phyloP scores from a whole-genome alignment of 768 basidiomycete species.

The Collybia mongolica region DNA sequence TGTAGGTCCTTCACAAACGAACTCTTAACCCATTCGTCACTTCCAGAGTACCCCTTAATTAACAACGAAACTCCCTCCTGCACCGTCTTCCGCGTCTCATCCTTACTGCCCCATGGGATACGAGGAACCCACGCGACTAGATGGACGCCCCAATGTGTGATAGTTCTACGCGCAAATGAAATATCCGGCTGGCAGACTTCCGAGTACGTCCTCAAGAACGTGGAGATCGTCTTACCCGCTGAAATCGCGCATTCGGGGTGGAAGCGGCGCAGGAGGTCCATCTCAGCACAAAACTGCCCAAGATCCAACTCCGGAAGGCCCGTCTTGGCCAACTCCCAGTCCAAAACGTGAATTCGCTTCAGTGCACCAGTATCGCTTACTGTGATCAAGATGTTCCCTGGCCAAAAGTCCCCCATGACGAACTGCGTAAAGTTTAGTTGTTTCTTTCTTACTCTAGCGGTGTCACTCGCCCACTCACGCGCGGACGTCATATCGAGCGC shows the following conservation, averaged over 20 bases:
- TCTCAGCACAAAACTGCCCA: slow-evolving; percentile 64
- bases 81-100: slow-evolving; percentile 47
- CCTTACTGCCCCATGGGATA: slow-evolving; percentile 46
- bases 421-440: slow-evolving; percentile 25
- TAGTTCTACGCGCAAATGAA: slow-evolving; percentile 31
- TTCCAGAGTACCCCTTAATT: slow-evolving; percentile 27
- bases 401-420: slow-evolving; percentile 76
- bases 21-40: slow-evolving; percentile 19
- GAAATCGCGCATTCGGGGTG: slow-evolving; percentile 35
- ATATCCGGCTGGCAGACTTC: slow-evolving; percentile 20
- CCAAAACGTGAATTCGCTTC: slow-evolving; percentile 47
- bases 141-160: slow-evolving; percentile 56
- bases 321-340: slow-evolving; percentile 64
- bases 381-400: slow-evolving; percentile 61
- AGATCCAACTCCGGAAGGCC: slow-evolving; percentile 60
- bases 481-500: slow-evolving; percentile 26
- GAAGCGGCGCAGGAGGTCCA: slow-evolving; percentile 50
- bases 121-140: slow-evolving; percentile 50
- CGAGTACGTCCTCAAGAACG: slow-evolving; percentile 49
- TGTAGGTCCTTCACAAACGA: slow-evolving; percentile 27
- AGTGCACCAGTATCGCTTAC: slow-evolving; percentile 31
- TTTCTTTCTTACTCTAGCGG: neutral
- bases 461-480: slow-evolving; percentile 18
- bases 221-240: slow-evolving; percentile 32
- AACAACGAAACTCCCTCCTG: slow-evolving; percentile 47